Conservation (phyloP, 2,329 filamentous ascomycete species). For the Zymoseptoria passerinii region DNA sequence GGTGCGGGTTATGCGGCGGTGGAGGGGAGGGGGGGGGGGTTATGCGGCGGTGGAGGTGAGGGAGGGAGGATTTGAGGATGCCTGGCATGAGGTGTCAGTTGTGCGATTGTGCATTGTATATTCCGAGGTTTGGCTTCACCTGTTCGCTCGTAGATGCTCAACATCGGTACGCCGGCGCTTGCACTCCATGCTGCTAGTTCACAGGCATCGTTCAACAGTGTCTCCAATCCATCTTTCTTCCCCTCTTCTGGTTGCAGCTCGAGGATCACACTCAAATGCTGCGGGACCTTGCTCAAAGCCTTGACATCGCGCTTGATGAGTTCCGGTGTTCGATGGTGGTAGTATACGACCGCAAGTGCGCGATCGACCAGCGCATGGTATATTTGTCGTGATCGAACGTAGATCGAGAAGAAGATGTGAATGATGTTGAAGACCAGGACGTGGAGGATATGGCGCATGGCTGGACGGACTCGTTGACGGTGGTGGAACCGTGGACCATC, state of each 20-base stretch:
- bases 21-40: too few relatives aligned
- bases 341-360: constrained; percentile 73
- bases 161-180: constrained; percentile 73
- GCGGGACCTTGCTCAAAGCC: constrained; percentile 63
- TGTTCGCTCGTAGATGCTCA: constrained; percentile 88
- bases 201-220: constrained; percentile 79
- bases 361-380: constrained; percentile 73
- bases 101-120: not conserved
- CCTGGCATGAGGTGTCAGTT: constrained; percentile 44
- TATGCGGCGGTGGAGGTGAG: constrained; percentile 60
- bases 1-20: constrained; percentile 69
- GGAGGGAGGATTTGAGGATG: constrained; percentile 78
- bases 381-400: constrained; percentile 70
- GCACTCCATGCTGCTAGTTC: constrained; percentile 92
- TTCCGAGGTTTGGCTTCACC: constrained; percentile 46
- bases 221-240: constrained; percentile 67
- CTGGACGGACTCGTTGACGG: constrained; percentile 23
- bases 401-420: constrained; percentile 79
- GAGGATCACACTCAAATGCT: constrained; percentile 81
- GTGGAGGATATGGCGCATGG: constrained; percentile 42
- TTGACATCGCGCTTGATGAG: constrained; percentile 83
- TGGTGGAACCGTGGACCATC: constrained; percentile 17
- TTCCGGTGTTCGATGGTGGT: constrained; percentile 92
- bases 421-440: constrained; percentile 59
- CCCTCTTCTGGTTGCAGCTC: constrained; percentile 60